These are phyloP conservation scores for Mycena albidolilacea DNA, from an alignment of 768 basidiomycete genomes.

Conservation along the genomic window DNA sequence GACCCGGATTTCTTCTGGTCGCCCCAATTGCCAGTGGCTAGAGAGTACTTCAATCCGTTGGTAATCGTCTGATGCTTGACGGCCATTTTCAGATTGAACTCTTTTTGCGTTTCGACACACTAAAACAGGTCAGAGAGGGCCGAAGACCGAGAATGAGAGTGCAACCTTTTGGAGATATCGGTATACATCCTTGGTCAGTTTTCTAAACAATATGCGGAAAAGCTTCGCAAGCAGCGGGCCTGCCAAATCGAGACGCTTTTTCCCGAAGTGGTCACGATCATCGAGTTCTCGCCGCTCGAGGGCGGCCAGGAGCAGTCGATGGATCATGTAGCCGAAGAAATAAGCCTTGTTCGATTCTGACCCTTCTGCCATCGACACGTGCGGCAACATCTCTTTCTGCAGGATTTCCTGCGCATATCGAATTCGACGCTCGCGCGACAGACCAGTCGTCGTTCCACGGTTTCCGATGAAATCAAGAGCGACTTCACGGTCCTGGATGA, in stretches of 20 bases:
- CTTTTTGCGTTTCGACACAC: constrained; percentile 97
- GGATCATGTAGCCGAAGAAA: constrained; percentile 99
- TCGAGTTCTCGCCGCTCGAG: constrained; percentile 96
- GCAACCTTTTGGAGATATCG: constrained; percentile 95
- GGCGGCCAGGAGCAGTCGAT: constrained; percentile 93
- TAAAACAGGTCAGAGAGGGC: constrained; percentile 50
- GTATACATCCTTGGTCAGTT: constrained; percentile 97
- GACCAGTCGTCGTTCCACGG: constrained; percentile 94
- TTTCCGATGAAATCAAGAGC: constrained; percentile 99
- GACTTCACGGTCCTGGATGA: constrained; percentile 97
- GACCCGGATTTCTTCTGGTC: constrained; percentile 99
- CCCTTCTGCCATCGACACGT: constrained; percentile 95
- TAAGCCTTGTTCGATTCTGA: constrained; percentile 99
- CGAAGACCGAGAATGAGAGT: constrained; percentile 23
- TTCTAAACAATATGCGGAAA: constrained; percentile 98
- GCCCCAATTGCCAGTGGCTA: constrained; percentile 99
- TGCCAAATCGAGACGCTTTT: constrained; percentile 96
- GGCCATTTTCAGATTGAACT: constrained; percentile 91
- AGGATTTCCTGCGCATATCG: constrained; percentile 98
- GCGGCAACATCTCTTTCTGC: constrained; percentile 98
- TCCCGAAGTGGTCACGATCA: constrained; percentile 99
- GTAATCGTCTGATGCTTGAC: constrained; percentile 98
- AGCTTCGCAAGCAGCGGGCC: constrained; percentile 96
- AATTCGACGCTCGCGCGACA: constrained; percentile 92
- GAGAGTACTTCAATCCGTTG: constrained; percentile 97